A percentile compares a stretch with the other conserved stretches of the same genome.
Evolutionary conservation across 192 early-diverging fungal species (phyloP).

Genomic region (Coemansia sp.): DNA sequence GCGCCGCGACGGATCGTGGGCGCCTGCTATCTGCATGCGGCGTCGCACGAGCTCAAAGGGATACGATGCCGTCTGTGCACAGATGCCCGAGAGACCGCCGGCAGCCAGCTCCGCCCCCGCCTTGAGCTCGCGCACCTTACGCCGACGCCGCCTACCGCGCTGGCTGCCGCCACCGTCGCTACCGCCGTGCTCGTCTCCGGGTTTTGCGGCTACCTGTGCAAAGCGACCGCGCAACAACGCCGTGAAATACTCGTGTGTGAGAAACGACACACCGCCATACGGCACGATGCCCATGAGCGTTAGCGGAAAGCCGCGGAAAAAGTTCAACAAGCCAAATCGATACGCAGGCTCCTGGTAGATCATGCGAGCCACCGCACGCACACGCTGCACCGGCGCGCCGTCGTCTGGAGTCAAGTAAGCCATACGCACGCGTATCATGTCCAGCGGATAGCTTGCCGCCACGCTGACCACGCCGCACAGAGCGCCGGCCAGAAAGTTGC

Average conservation of each 20-base stretch:
- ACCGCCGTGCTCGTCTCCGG: slow-evolving; percentile 5
- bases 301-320: slow-evolving; percentile 91
- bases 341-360: slow-evolving; percentile 77
- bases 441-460: slow-evolving; percentile 88
- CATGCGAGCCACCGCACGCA: slow-evolving; percentile 42
- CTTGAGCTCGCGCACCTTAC: slow-evolving; percentile 56
- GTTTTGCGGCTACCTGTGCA: slow-evolving; percentile 30
- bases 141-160: slow-evolving; percentile 14
- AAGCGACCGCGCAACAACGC: slow-evolving; percentile 55
- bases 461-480: slow-evolving; percentile 81
- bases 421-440: slow-evolving; percentile 89
- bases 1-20: slow-evolving; percentile 49
- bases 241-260: slow-evolving; percentile 76
- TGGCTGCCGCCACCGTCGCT: slow-evolving; percentile 2
- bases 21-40: slow-evolving; percentile 79
- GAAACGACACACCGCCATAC: slow-evolving; percentile 94
- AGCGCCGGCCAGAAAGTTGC: slow-evolving; percentile 82
- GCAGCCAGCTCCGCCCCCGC: slow-evolving; percentile 74
- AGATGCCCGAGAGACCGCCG: slow-evolving; percentile 79
- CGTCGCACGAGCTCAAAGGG: slow-evolving; percentile 89
- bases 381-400: slow-evolving; percentile 52
- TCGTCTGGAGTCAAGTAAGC: slow-evolving; percentile 61
- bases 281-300: slow-evolving; percentile 91
- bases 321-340: slow-evolving; percentile 63
- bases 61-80: slow-evolving; percentile 86